These are phyloP conservation scores for Themeda triandra DNA, from an alignment of 176 grass and related monocot species.

Conservation along the genomic window DNA sequence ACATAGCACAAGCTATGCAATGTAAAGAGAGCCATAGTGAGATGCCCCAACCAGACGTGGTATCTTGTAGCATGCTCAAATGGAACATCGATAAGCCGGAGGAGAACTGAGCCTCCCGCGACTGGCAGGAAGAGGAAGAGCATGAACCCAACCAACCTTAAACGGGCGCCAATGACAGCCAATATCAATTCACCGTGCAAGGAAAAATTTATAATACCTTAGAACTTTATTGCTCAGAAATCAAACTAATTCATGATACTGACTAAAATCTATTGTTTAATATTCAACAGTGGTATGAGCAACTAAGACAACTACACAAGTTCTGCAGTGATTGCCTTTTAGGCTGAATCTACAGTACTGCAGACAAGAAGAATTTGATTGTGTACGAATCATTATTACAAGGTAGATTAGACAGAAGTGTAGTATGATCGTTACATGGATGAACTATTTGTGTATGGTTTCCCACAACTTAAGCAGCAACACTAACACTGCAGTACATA, in stretches of 20 bases:
- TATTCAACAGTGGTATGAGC: neutral
- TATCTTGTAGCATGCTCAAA: constrained; percentile 99
- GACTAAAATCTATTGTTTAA: neutral
- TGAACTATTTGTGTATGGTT: neutral
- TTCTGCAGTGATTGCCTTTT: neutral
- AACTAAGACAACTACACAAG: neutral
- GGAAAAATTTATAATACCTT: neutral
- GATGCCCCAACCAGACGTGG: constrained; percentile 98
- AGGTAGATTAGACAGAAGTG: neutral
- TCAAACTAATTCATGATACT: neutral
- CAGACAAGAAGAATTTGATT: neutral
- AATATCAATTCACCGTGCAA: constrained; percentile 65
- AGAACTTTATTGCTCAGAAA: neutral
- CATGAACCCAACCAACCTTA: constrained; percentile 71
- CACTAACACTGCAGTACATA: neutral
- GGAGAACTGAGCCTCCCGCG: constrained; percentile 86
- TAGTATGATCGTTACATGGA: neutral
- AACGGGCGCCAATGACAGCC: constrained; percentile 50
- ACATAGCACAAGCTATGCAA: constrained; percentile 74
- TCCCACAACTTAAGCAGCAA: neutral
- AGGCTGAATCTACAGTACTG: neutral
- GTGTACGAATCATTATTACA: neutral
- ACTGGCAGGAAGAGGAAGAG: constrained; percentile 87
- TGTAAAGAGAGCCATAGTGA: constrained; percentile 92
- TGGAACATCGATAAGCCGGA: constrained; percentile 90